These are phyloP conservation scores for Heritiera fomes DNA, from an alignment of 345 rosid genomes.

Conservation along the genomic window DNA sequence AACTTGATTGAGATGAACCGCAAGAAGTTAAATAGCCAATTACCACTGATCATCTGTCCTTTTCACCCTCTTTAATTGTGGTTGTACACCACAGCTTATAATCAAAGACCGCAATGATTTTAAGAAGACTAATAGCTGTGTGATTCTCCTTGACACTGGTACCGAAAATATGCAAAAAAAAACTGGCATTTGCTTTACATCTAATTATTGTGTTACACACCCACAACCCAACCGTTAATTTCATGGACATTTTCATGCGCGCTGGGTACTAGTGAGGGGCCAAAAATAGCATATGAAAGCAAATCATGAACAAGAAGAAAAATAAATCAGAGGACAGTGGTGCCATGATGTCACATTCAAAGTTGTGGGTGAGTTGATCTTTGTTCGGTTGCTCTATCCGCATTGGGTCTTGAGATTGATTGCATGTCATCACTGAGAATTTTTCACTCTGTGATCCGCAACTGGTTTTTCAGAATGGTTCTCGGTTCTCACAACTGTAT, in stretches of 20 bases:
- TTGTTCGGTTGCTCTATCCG: neutral
- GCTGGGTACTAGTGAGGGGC: neutral
- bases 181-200: neutral
- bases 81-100: neutral
- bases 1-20: neutral
- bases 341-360: neutral
- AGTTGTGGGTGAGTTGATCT: neutral
- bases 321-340: neutral
- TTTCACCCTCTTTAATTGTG: neutral
- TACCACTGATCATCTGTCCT: neutral
- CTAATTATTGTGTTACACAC: neutral
- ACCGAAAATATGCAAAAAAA: neutral
- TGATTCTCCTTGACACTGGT: no score
- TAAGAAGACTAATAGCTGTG: neutral
- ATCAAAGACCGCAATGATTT: neutral
- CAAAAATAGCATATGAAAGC: neutral
- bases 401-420: constrained; percentile 3
- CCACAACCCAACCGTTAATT: neutral
- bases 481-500: neutral
- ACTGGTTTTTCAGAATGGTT: neutral
- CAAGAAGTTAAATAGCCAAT: neutral
- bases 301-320: neutral
- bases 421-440: neutral
- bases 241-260: neutral
- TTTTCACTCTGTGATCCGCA: neutral